Evolutionary conservation across 202 grass and related monocot genomes (phyloP).

Genomic region (Setaria italica): DNA sequence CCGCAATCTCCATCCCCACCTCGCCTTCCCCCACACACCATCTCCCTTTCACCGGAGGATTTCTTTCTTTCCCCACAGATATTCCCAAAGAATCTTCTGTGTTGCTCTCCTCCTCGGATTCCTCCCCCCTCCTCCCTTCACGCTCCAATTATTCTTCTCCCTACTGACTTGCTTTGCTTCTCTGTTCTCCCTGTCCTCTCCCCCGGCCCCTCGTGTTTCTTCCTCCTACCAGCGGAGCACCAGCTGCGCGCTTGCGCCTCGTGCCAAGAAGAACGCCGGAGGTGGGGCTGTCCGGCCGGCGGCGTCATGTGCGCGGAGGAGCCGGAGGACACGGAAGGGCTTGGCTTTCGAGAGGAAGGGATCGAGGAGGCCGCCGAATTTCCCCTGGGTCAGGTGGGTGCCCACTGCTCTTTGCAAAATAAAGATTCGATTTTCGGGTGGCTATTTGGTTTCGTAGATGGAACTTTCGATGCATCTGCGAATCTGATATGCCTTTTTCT

Average conservation of each 20-base stretch:
- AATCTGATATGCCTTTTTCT: background rate
- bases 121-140: conserved; percentile 39
- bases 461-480: background rate
- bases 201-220: conserved; percentile 17
- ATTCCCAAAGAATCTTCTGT: conserved; percentile 51
- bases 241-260: conserved; percentile 1
- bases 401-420: background rate
- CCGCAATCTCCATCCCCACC: conserved; percentile 22
- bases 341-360: conserved; percentile 44
- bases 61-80: conserved; percentile 55
- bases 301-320: conserved; percentile 65
- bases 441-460: background rate
- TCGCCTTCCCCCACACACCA: background rate
- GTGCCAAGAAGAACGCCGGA: conserved; percentile 37
- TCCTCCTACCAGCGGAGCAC: conserved; percentile 36
- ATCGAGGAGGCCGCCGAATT: conserved; percentile 50
- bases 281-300: conserved; percentile 13
- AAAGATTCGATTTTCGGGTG: conserved; percentile 9
- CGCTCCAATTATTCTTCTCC: conserved; percentile 46
- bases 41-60: background rate
- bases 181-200: background rate
- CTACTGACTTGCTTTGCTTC: conserved; percentile 8
- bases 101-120: conserved; percentile 62
- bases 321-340: conserved; percentile 47
- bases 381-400: conserved; percentile 51